Evolutionary conservation across 441 rosid genomes (phyloP), one percentile per base, ranked within the genome.

Genomic region (Rhodomyrtus psidioides): DNA sequence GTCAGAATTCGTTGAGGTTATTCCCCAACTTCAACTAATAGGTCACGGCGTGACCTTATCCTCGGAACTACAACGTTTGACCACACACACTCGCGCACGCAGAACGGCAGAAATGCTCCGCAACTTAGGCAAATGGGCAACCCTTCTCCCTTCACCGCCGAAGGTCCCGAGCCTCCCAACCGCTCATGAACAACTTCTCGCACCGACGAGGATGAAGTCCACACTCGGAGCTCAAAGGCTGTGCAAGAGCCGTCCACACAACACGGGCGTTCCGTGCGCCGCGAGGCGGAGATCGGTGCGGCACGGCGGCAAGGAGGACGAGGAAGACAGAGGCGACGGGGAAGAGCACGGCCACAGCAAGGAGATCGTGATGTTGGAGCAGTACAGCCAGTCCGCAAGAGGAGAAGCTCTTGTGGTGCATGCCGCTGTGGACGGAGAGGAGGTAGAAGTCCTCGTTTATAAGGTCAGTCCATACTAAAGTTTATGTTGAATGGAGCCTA

Each of bases 381-480:
- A 75, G 14, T 95, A 96, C 84, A 93, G 90, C 82, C 95, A 91
- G 44, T 85, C 93, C 49, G 90, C 91, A 4, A 91, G 91, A 91
- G 93, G 89, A 27, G 99, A 96, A 89, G 98, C 96, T 21, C 92
- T 96, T 9, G 85, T 96, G 15, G 96, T 95, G n/a, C 94, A 92
- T 9, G 97, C 97, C 19, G 24, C 24, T 16, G 90, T 95, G 23
- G 98, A 95, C 75, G 93, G 86, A 1, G 88, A 92, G 86, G 89
- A 92, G 81, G 95, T 92, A 0, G 90, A 94, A 87, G 94, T 96
- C 46, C 90, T 96, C 21, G 87, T 96, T 84, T 96, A 94, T 87
- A 96, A 91, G 96, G 97, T 94, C 6, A 51, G 87, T 53, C 23
- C 27, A 19, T n/a, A n/a, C 19, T 42, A 9, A 8, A 23, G 58